Evolutionary conservation across 352 stramenopile genomes (phyloP).

Genomic region (Phytophthora europaea): DNA sequence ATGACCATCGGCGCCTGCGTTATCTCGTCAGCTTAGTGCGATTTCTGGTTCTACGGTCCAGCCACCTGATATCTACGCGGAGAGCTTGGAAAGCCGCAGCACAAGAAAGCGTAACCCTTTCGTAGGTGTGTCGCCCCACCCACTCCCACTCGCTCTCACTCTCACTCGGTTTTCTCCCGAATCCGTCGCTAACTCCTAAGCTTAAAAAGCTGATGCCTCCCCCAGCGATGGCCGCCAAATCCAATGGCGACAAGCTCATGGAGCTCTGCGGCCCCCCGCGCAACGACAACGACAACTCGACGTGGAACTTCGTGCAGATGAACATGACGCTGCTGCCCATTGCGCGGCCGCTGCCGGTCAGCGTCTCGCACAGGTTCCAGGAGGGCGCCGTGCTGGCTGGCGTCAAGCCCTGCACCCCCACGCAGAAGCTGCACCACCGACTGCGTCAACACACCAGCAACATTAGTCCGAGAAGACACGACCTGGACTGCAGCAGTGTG

Average conservation of each 20-base stretch:
- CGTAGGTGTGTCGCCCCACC: background rate
- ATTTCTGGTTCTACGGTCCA: conserved; percentile 1
- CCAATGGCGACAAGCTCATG: conserved; percentile 21
- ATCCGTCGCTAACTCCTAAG: background rate
- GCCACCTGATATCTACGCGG: conserved; percentile 30
- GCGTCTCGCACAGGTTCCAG: conserved; percentile 49
- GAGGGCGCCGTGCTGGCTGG: conserved; percentile 45
- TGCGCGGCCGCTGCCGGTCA: conserved; percentile 71
- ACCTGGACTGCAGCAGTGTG: conserved; percentile 34
- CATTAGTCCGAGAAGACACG: conserved; percentile 76
- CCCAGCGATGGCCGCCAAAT: conserved; percentile 2
- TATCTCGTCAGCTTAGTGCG: background rate
- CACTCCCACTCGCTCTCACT: conserved; percentile 3
- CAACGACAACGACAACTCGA: conserved; percentile 33
- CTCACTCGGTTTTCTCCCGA: conserved; percentile 30
- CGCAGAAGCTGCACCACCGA: conserved; percentile 66
- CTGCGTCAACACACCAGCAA: conserved; percentile 59
- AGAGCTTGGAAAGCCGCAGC: conserved; percentile 33
- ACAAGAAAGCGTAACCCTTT: background rate
- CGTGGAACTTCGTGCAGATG: conserved; percentile 90
- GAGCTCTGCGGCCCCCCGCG: conserved; percentile 20
- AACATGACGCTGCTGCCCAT: conserved; percentile 88
- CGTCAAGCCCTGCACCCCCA: conserved; percentile 73
- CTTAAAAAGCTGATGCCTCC: background rate
- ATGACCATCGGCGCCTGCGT: conserved; percentile 13